phyloP scores from a whole-genome alignment of 1,139 yeast genomes.

The Candida tropicalis region DNA sequence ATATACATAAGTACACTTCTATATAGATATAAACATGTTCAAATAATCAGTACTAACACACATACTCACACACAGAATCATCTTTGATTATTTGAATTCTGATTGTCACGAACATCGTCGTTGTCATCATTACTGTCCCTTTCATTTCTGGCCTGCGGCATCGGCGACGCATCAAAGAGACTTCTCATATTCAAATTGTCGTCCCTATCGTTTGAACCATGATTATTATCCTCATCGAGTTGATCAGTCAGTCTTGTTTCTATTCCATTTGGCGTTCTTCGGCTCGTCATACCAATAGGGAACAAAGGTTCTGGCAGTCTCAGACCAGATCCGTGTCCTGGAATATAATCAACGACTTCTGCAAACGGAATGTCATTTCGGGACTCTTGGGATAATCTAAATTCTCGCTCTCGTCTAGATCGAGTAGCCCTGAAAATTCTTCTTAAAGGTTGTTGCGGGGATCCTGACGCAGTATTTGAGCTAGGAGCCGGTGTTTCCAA shows the following conservation, averaged over 20 bases:
- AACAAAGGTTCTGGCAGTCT: conserved; percentile 30
- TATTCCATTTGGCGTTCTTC: conserved; percentile 52
- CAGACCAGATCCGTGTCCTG: conserved; percentile 16
- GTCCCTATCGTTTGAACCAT: not conserved
- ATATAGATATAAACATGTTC: not conserved
- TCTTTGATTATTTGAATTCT: not conserved
- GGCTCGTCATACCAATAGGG: conserved; percentile 54
- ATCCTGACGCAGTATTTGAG: not conserved
- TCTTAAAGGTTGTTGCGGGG: conserved; percentile 13
- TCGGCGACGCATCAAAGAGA: conserved; percentile 8
- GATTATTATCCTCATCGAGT: not conserved
- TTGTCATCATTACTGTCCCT: no score
- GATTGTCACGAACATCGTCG: not conserved
- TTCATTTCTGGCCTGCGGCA: conserved; percentile 2
- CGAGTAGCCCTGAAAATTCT: conserved; percentile 19
- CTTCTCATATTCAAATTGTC: conserved; percentile 10
- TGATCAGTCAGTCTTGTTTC: conserved; percentile 30
- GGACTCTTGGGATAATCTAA: not conserved
- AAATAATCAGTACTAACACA: not conserved
- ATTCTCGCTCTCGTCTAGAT: conserved; percentile 11
- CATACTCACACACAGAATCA: no score
- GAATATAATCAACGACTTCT: conserved; percentile 28
- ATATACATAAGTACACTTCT: not conserved
- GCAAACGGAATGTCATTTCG: conserved; percentile 21
- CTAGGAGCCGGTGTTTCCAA: conserved; percentile 2